phyloP scores from a whole-genome alignment of 768 basidiomycete species.

The Tricholomella constricta region DNA sequence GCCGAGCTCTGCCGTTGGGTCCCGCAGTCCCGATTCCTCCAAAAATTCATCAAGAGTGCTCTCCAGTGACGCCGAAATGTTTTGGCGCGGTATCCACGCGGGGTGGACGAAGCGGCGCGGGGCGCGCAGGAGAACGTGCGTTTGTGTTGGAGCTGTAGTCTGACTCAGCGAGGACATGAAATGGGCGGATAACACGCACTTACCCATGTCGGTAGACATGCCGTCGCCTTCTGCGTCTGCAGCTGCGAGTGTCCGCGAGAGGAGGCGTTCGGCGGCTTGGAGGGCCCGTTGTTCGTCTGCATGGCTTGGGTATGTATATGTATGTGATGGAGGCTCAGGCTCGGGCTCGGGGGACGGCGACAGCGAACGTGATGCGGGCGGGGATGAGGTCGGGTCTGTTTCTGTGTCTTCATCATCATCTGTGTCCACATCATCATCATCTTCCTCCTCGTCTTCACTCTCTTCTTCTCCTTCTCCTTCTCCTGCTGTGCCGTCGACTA shows the following conservation, averaged over 20 bases:
- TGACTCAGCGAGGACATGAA: no score
- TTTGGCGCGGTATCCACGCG: conserved; percentile 50
- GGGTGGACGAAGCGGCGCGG: conserved; percentile 49
- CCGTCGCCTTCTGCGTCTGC: conserved; percentile 31
- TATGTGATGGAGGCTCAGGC: conserved; percentile 4
- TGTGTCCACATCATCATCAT: not conserved
- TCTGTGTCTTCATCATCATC: conserved; percentile 12
- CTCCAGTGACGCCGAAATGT: conserved; percentile 40
- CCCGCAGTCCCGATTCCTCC: conserved; percentile 30
- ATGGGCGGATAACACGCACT: conserved; percentile 1
- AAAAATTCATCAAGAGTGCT: conserved; percentile 41
- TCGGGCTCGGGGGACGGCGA: conserved; percentile 18
- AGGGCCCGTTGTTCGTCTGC: conserved; percentile 30
- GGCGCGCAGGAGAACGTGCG: conserved; percentile 47
- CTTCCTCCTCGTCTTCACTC: conserved; percentile 16
- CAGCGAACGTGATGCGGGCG: conserved; percentile 15
- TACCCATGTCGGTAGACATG: conserved; percentile 33
- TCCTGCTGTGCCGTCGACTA: conserved; percentile 18
- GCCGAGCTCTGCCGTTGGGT: not conserved
- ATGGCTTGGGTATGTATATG: conserved; percentile 8
- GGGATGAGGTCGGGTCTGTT: conserved; percentile 4
- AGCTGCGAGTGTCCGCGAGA: conserved; percentile 33
- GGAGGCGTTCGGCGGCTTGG: conserved; percentile 33
- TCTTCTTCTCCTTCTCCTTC: conserved; percentile 19
- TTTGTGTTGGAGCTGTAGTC: conserved; percentile 43